Evolutionary conservation across 2,329 filamentous ascomycete species (phyloP).

Genomic region (Juglanconis sp.): DNA sequence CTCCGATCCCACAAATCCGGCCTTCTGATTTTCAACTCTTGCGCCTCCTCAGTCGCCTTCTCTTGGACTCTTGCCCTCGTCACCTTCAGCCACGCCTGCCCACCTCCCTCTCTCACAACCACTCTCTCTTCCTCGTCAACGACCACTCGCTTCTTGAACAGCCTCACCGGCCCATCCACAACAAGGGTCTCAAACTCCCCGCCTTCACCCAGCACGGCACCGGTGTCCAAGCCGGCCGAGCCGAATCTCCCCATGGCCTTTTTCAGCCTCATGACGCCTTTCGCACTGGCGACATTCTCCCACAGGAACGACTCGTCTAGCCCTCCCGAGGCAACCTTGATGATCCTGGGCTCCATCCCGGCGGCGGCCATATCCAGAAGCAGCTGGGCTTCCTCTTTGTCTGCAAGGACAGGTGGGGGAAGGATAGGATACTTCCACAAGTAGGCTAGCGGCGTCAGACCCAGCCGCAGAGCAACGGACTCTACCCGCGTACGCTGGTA

Average conservation of each 20-base stretch:
- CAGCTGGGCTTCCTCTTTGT: slow-evolving; percentile 50
- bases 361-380: slow-evolving; percentile 77
- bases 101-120: slow-evolving; percentile 67
- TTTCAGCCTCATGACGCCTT: slow-evolving; percentile 45
- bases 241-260: slow-evolving; percentile 66
- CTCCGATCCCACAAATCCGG: slow-evolving; percentile 65
- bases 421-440: slow-evolving; percentile 88
- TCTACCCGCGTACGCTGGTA: slow-evolving; percentile 97
- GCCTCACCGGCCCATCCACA: slow-evolving; percentile 67
- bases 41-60: slow-evolving; percentile 28
- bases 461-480: slow-evolving; percentile 81
- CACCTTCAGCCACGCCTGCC: slow-evolving; percentile 70
- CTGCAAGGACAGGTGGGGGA: slow-evolving; percentile 43
- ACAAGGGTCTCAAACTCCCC: slow-evolving; percentile 96
- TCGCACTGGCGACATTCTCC: slow-evolving; percentile 66
- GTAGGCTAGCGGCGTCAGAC: slow-evolving; percentile 77
- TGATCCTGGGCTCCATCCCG: slow-evolving; percentile 81
- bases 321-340: slow-evolving; percentile 92
- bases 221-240: slow-evolving; percentile 46
- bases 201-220: slow-evolving; percentile 82
- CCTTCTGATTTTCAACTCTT: slow-evolving; percentile 40
- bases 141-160: slow-evolving; percentile 72
- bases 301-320: slow-evolving; percentile 79
- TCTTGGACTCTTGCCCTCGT: slow-evolving; percentile 50
- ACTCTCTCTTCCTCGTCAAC: slow-evolving; percentile 53